Evolutionary conservation across 2,329 filamentous ascomycete genomes (phyloP), one percentile per base, ranked within the genome.

Genomic region (Penicillium sumatraense): DNA sequence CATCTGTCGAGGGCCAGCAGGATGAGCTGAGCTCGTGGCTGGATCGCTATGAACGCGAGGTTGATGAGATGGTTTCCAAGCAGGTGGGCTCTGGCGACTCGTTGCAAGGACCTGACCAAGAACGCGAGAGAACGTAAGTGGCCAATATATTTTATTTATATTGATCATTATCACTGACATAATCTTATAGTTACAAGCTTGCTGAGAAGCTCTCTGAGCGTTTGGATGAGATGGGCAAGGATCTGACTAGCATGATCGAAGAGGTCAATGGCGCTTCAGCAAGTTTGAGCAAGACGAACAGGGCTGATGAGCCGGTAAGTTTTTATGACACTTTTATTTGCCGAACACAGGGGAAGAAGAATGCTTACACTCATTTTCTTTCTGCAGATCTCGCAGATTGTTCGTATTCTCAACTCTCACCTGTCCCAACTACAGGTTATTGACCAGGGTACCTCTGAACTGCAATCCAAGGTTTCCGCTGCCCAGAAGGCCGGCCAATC

Each of bases 191-290:
- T 27, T 87, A 98, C 80, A 96, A 96, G 82, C 81, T 96, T 49
- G 95, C 95, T 1, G 95, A 99, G 81, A 95, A 91, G 75, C 83
- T 97, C 61, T 91, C 91, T 10, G 91, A 96, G 70, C 87, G 91
- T 62, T 81, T 99, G 61, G 93, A 96, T 54, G 92, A 96, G 66
- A 96, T 98, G 86, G 92, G 91, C 69, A 90, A 91, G 71, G 92
- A 96, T 71, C 81, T 99, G 60, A 87, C 86, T 45, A 93, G 91
- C 77, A 98, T 99, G 92, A 96, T 99, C 66, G 93, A 96, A 71
- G 95, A 98, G 76, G 96, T 99, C 72, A 99, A 99, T 72, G 86
- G 88, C 64, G 93, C 96, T 59, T 95, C 91, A n/a, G 85, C 90
- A 51, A 91, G 88, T 21, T 79, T 99, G 62, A 93, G 87, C 82